phyloP scores from a whole-genome alignment of 257 asterid genomes.

The Solanum paucissectum region DNA sequence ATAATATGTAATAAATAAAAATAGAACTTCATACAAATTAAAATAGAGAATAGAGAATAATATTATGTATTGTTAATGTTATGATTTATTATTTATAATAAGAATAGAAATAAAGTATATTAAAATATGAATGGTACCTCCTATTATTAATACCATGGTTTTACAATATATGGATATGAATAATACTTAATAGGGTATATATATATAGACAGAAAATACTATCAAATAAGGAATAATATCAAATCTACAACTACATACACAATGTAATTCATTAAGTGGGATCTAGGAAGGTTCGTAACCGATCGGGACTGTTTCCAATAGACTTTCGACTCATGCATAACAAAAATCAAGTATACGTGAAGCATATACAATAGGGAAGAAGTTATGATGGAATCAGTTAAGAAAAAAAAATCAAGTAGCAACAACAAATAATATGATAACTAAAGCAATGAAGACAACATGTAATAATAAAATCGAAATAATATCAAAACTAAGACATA shows the following conservation, averaged over 20 bases:
- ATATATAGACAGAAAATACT: not conserved
- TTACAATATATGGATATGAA: not conserved
- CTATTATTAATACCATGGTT: not conserved
- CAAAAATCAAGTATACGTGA: not conserved
- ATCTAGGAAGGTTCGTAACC: fast-evolving
- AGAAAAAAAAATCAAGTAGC: not conserved
- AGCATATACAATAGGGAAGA: not conserved
- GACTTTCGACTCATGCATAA: not conserved
- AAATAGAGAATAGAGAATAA: too few relatives aligned
- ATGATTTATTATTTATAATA: not conserved
- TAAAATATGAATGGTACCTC: not conserved
- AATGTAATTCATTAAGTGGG: not conserved
- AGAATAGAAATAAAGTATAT: not conserved
- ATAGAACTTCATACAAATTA: not conserved
- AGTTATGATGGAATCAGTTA: not conserved
- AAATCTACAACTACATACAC: not conserved
- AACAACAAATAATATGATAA: not conserved
- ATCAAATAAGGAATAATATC: not conserved
- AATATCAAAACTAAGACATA: not conserved
- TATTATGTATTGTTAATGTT: not conserved
- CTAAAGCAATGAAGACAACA: not conserved
- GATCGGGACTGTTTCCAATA: not conserved
- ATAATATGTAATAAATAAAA: not conserved
- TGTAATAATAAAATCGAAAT: not conserved
- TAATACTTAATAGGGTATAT: not conserved